Base-by-base conservation (phyloP, 2,329 filamentous ascomycete genomes). In the Curvularia lunata region DNA sequence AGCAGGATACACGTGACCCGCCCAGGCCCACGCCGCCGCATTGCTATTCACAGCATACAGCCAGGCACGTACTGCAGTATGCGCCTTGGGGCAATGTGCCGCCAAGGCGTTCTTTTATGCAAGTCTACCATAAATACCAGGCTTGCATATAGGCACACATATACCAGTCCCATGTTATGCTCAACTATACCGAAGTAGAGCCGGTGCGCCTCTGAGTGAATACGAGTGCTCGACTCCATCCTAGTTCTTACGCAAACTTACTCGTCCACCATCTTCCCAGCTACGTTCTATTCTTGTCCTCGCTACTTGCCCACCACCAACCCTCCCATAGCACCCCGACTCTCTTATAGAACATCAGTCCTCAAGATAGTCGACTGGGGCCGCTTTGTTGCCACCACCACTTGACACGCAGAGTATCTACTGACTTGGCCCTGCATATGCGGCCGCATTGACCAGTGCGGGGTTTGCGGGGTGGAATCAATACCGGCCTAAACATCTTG, bases 231-330 rank as follows among this genome's bases (percentile, higher is more conserved):
- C 32, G 16, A 16, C 12, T 34, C 32, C 32, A 16, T 34, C 32
- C 16, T 13, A 13, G 12, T 34, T 34, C 32, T 34, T 6, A 18
- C 34, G 5, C 16, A 18, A 5, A 16, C 34, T 37, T 18, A 8
- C 34, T 37, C 5, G 34, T 32, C n/a, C 28, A 32, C 66, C 67
- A 66, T 46, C 67, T 66, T 50, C 65, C 58, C 54, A 70, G 63
- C 52, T 64, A 66, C 19, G 56, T 58, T 23, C 59, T 61, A 16
- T 65, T 67, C 48, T 71, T 68, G 6, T 67, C 66, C 27, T 67
- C 67, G 28, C 63, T 62, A 7, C 62, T 61, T 9, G 66, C 68
- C 69, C 67, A 72, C 67, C 66, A 70, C 69, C 62, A 72, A 12
- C 71, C 50, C 42, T 30, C 52, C 69, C 66, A 70, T 54, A 61